Percentiles rank a stretch among this genome's conserved stretches.
Evolutionary conservation across 176 grass and related monocot genomes (phyloP).

Genomic region (Leersia perrieri): DNA sequence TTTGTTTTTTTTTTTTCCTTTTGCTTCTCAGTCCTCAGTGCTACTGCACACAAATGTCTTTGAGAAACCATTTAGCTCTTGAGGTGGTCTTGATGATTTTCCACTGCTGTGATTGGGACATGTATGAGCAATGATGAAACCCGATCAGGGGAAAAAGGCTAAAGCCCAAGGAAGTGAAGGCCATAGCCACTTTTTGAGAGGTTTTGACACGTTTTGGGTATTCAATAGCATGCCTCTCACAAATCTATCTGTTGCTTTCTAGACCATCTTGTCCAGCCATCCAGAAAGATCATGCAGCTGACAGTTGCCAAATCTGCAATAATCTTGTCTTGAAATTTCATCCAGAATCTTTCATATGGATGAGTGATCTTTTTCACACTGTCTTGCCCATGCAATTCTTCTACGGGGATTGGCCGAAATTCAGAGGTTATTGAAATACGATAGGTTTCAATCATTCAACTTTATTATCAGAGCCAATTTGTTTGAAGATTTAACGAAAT

Average conservation of each 20-base stretch:
- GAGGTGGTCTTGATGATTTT: background rate
- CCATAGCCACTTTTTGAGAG: background rate
- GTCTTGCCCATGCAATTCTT: background rate
- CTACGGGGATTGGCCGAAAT: background rate
- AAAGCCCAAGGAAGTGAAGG: background rate
- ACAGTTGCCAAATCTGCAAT: background rate
- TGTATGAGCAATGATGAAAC: background rate
- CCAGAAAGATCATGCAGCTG: background rate
- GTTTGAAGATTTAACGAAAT: background rate
- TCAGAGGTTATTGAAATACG: too few relatives aligned
- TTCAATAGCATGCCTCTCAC: background rate
- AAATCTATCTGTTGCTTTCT: background rate
- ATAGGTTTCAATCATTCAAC: background rate
- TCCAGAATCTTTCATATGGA: background rate
- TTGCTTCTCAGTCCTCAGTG: background rate
- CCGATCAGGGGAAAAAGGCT: background rate
- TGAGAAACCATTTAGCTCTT: background rate
- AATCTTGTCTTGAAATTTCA: background rate
- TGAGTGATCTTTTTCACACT: background rate
- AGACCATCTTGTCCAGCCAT: background rate
- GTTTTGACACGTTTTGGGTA: conserved; percentile 14
- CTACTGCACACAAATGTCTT: conserved; percentile 7
- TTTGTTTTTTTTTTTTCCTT: background rate
- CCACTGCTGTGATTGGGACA: conserved; percentile 29
- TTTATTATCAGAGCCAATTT: background rate